Evolutionary conservation across 2,329 filamentous ascomycete genomes (phyloP).

Genomic region (Botrytis elliptica): DNA sequence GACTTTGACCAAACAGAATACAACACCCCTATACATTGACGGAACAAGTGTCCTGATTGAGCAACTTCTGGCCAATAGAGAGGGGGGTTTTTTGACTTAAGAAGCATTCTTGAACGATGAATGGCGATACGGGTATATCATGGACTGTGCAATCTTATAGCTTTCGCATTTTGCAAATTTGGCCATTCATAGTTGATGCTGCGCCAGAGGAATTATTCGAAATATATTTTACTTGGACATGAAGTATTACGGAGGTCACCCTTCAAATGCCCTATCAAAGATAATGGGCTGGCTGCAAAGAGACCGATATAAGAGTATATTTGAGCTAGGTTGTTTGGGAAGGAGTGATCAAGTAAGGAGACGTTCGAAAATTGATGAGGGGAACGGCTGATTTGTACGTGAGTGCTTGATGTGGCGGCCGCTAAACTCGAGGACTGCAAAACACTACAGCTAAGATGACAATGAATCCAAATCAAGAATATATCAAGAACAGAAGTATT

Average conservation of each 20-base stretch:
- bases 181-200: not conserved
- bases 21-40: not conserved
- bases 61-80: not conserved
- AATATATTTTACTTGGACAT: not conserved
- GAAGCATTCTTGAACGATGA: not conserved
- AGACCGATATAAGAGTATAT: not conserved
- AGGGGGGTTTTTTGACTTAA: not conserved
- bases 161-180: not conserved
- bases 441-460: not conserved
- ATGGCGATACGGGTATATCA: not conserved
- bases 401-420: not conserved
- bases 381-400: not conserved
- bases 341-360: not conserved
- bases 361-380: not conserved
- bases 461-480: not conserved
- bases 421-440: not conserved
- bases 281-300: not conserved
- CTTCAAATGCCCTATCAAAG: not conserved
- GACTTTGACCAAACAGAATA: no score
- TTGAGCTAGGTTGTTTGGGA: not conserved
- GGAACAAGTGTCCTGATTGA: not conserved
- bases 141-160: not conserved
- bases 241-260: not conserved
- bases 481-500: not conserved
- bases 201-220: not conserved